A percentile compares a stretch with the other conserved stretches of the same genome.
These are phyloP conservation scores for Imleria badia DNA, from an alignment of 768 basidiomycete genomes.

Conservation along the genomic window DNA sequence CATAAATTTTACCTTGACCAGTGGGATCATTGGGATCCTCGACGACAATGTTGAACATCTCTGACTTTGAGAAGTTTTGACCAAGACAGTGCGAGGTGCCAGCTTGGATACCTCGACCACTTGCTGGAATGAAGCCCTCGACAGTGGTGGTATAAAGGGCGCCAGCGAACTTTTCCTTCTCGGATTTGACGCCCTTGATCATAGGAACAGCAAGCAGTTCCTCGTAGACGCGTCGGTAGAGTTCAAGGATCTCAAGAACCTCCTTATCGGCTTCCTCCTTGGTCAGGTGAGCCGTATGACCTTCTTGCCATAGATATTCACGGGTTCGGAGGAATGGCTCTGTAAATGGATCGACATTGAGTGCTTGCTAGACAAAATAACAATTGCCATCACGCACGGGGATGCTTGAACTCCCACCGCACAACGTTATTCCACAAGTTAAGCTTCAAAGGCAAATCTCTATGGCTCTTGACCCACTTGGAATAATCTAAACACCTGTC, in stretches of 20 bases:
- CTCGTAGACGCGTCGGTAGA: conserved; percentile 94
- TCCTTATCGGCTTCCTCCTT: conserved; percentile 89
- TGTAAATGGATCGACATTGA: conserved; percentile 35
- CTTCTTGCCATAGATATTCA: conserved; percentile 99
- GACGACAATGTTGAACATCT: conserved; percentile 98
- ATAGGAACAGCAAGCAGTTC: conserved; percentile 97
- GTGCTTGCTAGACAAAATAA: neutral
- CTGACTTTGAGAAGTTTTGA: conserved; percentile 93
- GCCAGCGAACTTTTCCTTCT: conserved; percentile 99
- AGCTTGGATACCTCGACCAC: conserved; percentile 96
- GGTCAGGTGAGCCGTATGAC: conserved; percentile 92
- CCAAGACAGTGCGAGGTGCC: conserved; percentile 98
- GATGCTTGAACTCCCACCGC: conserved; percentile 99
- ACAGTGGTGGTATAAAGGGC: conserved; percentile 97
- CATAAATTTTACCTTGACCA: conserved; percentile 68
- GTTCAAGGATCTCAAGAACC: conserved; percentile 91
- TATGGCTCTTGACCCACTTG: conserved; percentile 98
- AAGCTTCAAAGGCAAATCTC: conserved; percentile 94
- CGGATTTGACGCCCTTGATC: conserved; percentile 94
- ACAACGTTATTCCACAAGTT: conserved; percentile 99
- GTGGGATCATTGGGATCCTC: conserved; percentile 85
- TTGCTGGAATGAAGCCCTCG: conserved; percentile 96
- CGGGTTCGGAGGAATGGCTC: conserved; percentile 99
- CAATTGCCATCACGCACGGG: conserved; percentile 55
- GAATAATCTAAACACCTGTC: conserved; percentile 72